Base-by-base conservation (phyloP, 139 green algal species). In the Astrephomene gubernaculifera region DNA sequence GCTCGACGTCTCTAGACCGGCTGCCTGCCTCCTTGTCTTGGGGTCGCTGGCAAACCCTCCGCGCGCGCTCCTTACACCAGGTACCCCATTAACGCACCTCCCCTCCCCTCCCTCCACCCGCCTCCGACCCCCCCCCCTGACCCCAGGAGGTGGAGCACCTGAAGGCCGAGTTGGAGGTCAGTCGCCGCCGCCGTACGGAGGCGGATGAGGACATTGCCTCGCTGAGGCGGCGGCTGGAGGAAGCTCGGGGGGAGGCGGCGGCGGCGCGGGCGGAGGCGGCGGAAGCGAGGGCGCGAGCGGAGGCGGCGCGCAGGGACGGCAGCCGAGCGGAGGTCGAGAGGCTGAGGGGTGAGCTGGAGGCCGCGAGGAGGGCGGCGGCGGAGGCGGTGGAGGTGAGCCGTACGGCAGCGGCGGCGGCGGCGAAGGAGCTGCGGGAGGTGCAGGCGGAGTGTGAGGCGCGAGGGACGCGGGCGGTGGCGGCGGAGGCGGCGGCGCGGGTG, bases 191-290 rank as follows among this genome's bases (percentile, higher is more conserved):
- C 1, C 36, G 54, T 9, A 45, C 74, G 1, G 74, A 82, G 10
- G 38, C 74, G 9, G 74, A 82, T 25, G 74, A 82, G 39, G 74
- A 82, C 54, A 57, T 82, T 6, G 54, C 53, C 12, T 54, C 10
- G 1, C 74, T 82, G 2, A 71, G 41, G 74, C 27, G 36, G 54
- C 33, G 35, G 29, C 19, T 82, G 54, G 54, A 60, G 39, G 57
- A 43, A 5, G 74, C 54, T 4, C 4, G 53, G 36, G 36, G 52
- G 49, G 33, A 69, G 52, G 54, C 71, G 54, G 57, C 74, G 36
- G 74, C 74, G 39, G 74, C 74, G 57, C 76, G 72, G 76, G 41
- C 41, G 29, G 76, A 83, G 61, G 76, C 43, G 29, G 57, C 76
- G 41, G 76, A 83, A 60, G 76, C 76, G 38, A 39, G 60, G 6